A percentile compares a stretch with the other conserved stretches of the same genome.
Conservation (phyloP, 129 eudicot genomes). For the Lonicera japonica region DNA sequence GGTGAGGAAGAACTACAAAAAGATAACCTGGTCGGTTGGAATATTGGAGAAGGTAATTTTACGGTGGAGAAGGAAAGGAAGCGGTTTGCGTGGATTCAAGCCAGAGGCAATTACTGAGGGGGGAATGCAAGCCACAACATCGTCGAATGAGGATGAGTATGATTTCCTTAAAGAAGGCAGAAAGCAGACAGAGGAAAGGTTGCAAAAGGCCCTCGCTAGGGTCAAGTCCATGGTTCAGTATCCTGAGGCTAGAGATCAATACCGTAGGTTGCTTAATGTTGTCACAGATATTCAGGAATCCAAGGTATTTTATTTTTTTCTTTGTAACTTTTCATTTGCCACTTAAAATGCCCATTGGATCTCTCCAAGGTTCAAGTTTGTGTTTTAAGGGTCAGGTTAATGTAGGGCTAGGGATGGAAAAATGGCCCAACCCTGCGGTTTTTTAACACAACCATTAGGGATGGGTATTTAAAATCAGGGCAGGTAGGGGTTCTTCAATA, state of each 20-base stretch:
- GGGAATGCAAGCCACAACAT: conserved; percentile 18
- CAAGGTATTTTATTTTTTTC: conserved; percentile 32
- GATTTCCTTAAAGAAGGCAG: conserved; percentile 92
- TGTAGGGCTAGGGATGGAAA: too few relatives aligned
- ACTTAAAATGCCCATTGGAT: neutral
- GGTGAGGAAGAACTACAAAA: conserved; percentile 80
- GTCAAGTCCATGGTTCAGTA: conserved; percentile 98
- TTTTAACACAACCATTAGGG: too few relatives aligned
- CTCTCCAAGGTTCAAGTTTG: neutral
- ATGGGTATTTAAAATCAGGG: too few relatives aligned
- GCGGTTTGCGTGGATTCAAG: conserved; percentile 84
- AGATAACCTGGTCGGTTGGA: conserved; percentile 94
- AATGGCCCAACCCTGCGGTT: too few relatives aligned
- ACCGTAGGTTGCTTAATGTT: conserved; percentile 81
- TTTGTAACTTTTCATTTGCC: neutral
- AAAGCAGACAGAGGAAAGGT: conserved; percentile 82
- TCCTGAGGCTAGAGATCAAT: conserved; percentile 91
- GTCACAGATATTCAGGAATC: conserved; percentile 73
- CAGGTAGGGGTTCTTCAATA: too few relatives aligned
- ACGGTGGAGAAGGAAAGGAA: conserved; percentile 93
- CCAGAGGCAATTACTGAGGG: conserved; percentile 55
- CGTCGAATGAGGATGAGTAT: conserved; percentile 75
- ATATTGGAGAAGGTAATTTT: conserved; percentile 88
- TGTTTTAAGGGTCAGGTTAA: neutral
- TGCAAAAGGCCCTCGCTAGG: conserved; percentile 90